phyloP scores from a whole-genome alignment of 108 stramenopile species.

The Chaetoceros tenuissimus region DNA sequence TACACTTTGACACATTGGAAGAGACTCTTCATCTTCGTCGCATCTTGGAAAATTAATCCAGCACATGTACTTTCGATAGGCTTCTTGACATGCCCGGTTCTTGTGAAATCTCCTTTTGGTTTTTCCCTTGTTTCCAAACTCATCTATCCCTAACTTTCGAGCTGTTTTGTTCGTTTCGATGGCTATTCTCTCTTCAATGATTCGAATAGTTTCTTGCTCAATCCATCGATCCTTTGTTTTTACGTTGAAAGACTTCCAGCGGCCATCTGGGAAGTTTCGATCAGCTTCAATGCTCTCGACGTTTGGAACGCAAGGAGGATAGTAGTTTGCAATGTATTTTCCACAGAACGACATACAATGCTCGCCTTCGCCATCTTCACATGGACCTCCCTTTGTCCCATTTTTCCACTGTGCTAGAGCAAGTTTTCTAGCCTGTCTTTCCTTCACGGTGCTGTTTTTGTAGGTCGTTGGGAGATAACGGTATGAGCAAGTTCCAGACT shows the following conservation, averaged over 20 bases:
- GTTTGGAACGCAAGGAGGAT: constrained; percentile 18
- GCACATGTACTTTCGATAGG: constrained; percentile 19
- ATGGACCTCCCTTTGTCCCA: constrained; percentile 8
- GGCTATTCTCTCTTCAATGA: constrained; percentile 18
- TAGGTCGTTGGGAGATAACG: constrained; percentile 20
- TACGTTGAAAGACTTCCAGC: constrained; percentile 10
- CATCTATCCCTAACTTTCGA: not conserved
- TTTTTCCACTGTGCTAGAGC: constrained; percentile 3
- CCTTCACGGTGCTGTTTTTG: not conserved
- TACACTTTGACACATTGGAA: constrained; percentile 19
- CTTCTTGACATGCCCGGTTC: constrained; percentile 30
- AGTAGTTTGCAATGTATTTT: constrained; percentile 17
- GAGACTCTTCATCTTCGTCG: constrained; percentile 6
- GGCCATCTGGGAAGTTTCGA: constrained; percentile 19
- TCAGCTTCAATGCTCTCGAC: constrained; percentile 8
- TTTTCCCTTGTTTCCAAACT: constrained; percentile 3
- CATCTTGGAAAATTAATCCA: constrained; percentile 35
- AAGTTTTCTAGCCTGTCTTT: not conserved
- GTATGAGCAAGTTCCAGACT: constrained; percentile 25
- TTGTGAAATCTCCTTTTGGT: constrained; percentile 12
- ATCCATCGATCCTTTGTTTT: constrained; percentile 26
- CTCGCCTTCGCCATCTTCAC: constrained; percentile 10
- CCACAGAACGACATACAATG: constrained; percentile 25
- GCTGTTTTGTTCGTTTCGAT: constrained; percentile 7
- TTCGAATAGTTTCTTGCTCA: constrained; percentile 8